Base-by-base conservation (phyloP, 192 early-diverging fungal genomes). In the Endogone sp. region DNA sequence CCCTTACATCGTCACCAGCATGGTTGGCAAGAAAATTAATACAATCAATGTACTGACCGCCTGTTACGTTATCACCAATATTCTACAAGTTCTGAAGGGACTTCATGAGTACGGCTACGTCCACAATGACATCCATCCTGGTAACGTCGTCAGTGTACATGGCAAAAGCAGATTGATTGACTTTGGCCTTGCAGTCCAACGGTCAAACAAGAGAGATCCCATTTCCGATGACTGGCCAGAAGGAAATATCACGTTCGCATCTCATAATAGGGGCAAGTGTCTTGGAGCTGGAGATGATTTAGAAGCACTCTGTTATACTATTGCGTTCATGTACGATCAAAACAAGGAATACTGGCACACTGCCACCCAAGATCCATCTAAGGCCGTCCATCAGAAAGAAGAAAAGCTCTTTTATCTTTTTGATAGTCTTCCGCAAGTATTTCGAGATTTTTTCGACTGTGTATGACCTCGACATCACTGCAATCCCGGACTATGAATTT, bases 301-400 rank as follows among this genome's bases (percentile, higher is more conserved):
- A 30, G 60, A 62, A 30, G 60, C 60, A 30, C 60, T 62, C 29
- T 62, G 27, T n/a, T 62, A 62, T 62, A 62, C 60, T 4, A n/a
- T 62, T n/a, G 60, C 60, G n/a, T 62, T 62, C 29, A 62, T 62
- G 60, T 62, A 20, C 60, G n/a, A 62, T 4, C 60, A 62, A 4
- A 62, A 62, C 60, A 62, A 62, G 60, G n/a, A 13, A 30, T 62
- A 62, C n/a, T 62, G 60, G 60, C 10, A 2, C 0, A n/a, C 29
- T 62, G 60, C 60, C 60, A 44, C 4, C 37, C 3, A 62, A n/a
- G 60, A 62, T 62, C 60, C 60, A 2, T 62, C 2, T 30, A 16
- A 62, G 60, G 60, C 60, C 29, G n/a, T 62, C 29, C 4, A 62
- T 62, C 60, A 62, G n/a, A 62, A 62, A 62, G n/a, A 62, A 62